Evolutionary conservation across 805 yeast genomes (phyloP), one percentile per base, ranked within the genome.

Genomic region (Suhomyces prunicola): DNA sequence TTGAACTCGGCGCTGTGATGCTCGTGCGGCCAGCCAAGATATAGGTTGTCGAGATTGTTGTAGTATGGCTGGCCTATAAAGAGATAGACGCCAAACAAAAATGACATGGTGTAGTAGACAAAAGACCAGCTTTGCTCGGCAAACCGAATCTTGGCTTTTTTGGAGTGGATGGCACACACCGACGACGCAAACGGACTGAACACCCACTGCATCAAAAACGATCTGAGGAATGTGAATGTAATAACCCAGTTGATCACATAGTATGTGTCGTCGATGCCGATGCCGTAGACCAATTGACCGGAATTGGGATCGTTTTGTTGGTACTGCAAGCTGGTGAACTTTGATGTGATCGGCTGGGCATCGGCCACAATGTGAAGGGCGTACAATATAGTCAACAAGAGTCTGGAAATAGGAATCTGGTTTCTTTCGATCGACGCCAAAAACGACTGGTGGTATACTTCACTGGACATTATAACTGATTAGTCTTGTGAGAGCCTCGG

Each of bases 51-150:
- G 52, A 83, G 71, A 60, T 85, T 76, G 48, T 77, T 62, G 64
- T 76, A 85, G 71, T 89, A 88, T 1, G 81, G 79, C 3, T 91
- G 82, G 46, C 76, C 54, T 54, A 66, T 69, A 62, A 87, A 85
- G 15, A 90, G 69, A 54, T 75, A 74, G 53, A 80, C 69, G 0
- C 96, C 97, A 53, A 72, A 71, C 1, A 65, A 46, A 65, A 85
- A 84, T 8, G 88, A 79, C 9, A 70, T 59, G 6, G 79, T 59
- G 71, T 83, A 88, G 66, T 87, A 88, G 6, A 81, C 61, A 15
- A 82, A 66, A 33, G 82, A 74, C 97, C 97, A 91, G 48, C 90
- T 85, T 73, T 90, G 97, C 69, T 90, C 97, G 52, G 90, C 87
- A 64, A 88, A 90, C 53, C 97, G 79, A 52, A 81, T 81, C 22